Evolutionary conservation across 2,329 filamentous ascomycete species (phyloP).

Genomic region (Claviceps sp.): DNA sequence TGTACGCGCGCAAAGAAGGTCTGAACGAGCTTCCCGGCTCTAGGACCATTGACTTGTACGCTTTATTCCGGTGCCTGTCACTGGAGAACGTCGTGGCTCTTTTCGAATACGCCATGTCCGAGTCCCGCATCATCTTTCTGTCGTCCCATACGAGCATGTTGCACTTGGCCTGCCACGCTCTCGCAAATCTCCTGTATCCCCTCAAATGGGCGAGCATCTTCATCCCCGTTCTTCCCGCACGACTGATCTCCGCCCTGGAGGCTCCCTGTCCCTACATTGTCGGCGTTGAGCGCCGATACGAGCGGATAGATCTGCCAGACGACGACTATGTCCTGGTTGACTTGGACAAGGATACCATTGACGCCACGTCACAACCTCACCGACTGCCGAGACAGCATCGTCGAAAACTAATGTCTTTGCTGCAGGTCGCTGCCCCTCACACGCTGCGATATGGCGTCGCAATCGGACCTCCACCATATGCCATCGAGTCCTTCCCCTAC

Average conservation of each 20-base stretch:
- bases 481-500: conserved; percentile 81
- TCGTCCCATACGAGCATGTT: conserved; percentile 96
- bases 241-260: conserved; percentile 79
- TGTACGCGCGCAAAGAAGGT: conserved; percentile 89
- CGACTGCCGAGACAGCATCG: conserved; percentile 78
- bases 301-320: conserved; percentile 72
- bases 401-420: conserved; percentile 72
- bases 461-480: conserved; percentile 82
- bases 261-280: conserved; percentile 96
- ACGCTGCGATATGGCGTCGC: conserved; percentile 76
- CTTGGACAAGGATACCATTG: conserved; percentile 79
- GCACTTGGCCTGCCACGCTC: conserved; percentile 79
- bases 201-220: conserved; percentile 89
- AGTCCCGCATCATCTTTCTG: conserved; percentile 90
- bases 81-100: conserved; percentile 85
- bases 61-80: conserved; percentile 78
- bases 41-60: conserved; percentile 82
- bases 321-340: conserved; percentile 95
- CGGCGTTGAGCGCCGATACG: conserved; percentile 85
- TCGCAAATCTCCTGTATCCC: conserved; percentile 76
- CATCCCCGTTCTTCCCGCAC: conserved; percentile 79
- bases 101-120: conserved; percentile 84
- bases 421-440: conserved; percentile 84
- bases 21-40: conserved; percentile 86
- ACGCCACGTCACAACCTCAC: conserved; percentile 66